These are phyloP conservation scores for Volutella citrinella DNA, from an alignment of 2,329 filamentous ascomycete genomes.

Conservation along the genomic window DNA sequence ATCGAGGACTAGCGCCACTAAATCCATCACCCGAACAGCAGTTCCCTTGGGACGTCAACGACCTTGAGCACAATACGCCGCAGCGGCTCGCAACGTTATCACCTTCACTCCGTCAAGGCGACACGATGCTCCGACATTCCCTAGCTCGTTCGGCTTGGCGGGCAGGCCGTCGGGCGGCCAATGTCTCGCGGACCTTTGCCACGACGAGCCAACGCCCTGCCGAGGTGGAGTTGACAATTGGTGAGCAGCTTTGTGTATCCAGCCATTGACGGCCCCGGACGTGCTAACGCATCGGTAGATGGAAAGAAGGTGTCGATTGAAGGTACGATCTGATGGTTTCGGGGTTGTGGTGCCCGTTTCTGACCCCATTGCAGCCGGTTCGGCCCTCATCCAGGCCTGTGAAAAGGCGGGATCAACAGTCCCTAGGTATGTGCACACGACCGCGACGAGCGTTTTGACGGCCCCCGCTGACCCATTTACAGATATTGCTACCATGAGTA, in stretches of 20 bases:
- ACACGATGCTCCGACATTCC: slow-evolving; percentile 67
- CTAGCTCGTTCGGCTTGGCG: slow-evolving; percentile 67
- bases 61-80: slow-evolving; percentile 35
- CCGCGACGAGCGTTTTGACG: slow-evolving; percentile 14
- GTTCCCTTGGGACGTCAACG: slow-evolving; percentile 39
- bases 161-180: slow-evolving; percentile 56
- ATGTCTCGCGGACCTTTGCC: slow-evolving; percentile 75
- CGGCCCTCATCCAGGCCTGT: slow-evolving; percentile 97
- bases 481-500: slow-evolving; percentile 99
- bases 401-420: slow-evolving; percentile 93
- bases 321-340: slow-evolving; percentile 55
- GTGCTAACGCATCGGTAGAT: slow-evolving; percentile 56
- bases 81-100: slow-evolving; percentile 35
- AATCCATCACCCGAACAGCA: slow-evolving; percentile 37
- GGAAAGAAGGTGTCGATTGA: slow-evolving; percentile 98
- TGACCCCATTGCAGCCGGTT: slow-evolving; percentile 68
- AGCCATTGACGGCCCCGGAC: slow-evolving; percentile 27
- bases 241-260: slow-evolving; percentile 44
- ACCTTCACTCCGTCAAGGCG: slow-evolving; percentile 52
- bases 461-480: slow-evolving; percentile 32
- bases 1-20: slow-evolving; percentile 40
- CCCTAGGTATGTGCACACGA: slow-evolving; percentile 61
- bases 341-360: slow-evolving; percentile 18
- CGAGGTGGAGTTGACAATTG: slow-evolving; percentile 95
- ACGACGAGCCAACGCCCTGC: slow-evolving; percentile 75